A percentile compares a stretch with the other conserved stretches of the same genome.
Conservation (phyloP, 208 protist species). For the Endotrypanum monterogeii region DNA sequence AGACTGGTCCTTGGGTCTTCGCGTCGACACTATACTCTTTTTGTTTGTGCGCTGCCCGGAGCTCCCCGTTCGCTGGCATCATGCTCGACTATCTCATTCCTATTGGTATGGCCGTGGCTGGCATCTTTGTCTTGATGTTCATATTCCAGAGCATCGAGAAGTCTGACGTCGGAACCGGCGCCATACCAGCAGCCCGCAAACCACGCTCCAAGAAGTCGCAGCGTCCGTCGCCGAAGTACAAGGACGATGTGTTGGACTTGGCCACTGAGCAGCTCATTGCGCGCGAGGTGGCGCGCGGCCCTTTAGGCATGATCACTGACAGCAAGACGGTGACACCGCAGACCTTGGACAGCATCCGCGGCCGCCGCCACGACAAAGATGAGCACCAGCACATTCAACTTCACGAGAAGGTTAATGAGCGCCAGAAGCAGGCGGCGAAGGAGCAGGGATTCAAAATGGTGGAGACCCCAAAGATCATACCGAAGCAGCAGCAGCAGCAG, state of each 20-base stretch:
- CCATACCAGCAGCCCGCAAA: constrained; percentile 21
- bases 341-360: constrained; percentile 50
- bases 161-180: constrained; percentile 27
- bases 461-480: constrained; percentile 24
- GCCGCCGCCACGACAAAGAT: constrained; percentile 30
- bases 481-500: constrained; percentile 26
- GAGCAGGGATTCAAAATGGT: constrained; percentile 58
- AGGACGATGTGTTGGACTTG: constrained; percentile 54
- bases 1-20: neutral
- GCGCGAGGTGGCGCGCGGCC: constrained; percentile 52
- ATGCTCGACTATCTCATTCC: constrained; percentile 80
- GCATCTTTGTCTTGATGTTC: constrained; percentile 66
- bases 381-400: constrained; percentile 22
- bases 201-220: constrained; percentile 39
- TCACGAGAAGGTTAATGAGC: constrained; percentile 30
- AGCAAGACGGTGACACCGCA: constrained; percentile 42
- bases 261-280: constrained; percentile 73
- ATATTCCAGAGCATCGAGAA: constrained; percentile 67
- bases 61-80: neutral
- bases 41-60: neutral
- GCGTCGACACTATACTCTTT: constrained; percentile 4
- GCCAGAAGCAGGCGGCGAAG: constrained; percentile 48
- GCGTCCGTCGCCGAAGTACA: constrained; percentile 34
- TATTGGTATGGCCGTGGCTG: constrained; percentile 55
- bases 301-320: constrained; percentile 58